Percentiles rank a stretch among this genome's conserved stretches.
These are phyloP conservation scores for Aspergillus kassunensis DNA, from an alignment of 495 filamentous ascomycete genomes.

Conservation along the genomic window DNA sequence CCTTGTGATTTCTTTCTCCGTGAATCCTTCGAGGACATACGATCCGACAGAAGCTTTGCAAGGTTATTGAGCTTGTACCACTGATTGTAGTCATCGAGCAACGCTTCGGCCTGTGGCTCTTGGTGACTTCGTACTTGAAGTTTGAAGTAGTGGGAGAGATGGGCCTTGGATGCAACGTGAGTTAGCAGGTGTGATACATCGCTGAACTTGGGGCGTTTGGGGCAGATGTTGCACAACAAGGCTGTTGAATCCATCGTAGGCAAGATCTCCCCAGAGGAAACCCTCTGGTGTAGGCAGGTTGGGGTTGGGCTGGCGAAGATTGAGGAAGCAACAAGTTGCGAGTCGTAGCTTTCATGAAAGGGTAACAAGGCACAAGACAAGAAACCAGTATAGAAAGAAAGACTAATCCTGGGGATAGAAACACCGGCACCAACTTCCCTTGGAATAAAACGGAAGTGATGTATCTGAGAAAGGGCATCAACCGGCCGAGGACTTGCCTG, in stretches of 20 bases:
- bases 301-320: neutral
- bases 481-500: slow-evolving; percentile 8
- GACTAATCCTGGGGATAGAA: slow-evolving; percentile 9
- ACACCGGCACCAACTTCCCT: neutral
- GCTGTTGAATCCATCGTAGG: slow-evolving; percentile 51
- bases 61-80: slow-evolving; percentile 70
- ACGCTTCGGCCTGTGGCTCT: slow-evolving; percentile 46
- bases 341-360: slow-evolving; percentile 18
- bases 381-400: slow-evolving; percentile 21
- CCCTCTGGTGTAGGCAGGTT: neutral
- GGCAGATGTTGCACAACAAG: slow-evolving; percentile 75
- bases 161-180: slow-evolving; percentile 80
- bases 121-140: slow-evolving; percentile 59
- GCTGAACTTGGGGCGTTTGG: slow-evolving; percentile 72
- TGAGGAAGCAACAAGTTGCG: slow-evolving; percentile 9
- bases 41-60: slow-evolving; percentile 61
- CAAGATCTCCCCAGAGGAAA: slow-evolving; percentile 16
- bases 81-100: slow-evolving; percentile 56
- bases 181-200: slow-evolving; percentile 87
- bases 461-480: slow-evolving; percentile 5
- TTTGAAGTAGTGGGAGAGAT: slow-evolving; percentile 72
- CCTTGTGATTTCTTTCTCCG: slow-evolving; percentile 43
- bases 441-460: slow-evolving; percentile 10
- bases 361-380: slow-evolving; percentile 12
- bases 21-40: slow-evolving; percentile 67